Conservation (phyloP, 345 rosid species). For the Citrus inodora region DNA sequence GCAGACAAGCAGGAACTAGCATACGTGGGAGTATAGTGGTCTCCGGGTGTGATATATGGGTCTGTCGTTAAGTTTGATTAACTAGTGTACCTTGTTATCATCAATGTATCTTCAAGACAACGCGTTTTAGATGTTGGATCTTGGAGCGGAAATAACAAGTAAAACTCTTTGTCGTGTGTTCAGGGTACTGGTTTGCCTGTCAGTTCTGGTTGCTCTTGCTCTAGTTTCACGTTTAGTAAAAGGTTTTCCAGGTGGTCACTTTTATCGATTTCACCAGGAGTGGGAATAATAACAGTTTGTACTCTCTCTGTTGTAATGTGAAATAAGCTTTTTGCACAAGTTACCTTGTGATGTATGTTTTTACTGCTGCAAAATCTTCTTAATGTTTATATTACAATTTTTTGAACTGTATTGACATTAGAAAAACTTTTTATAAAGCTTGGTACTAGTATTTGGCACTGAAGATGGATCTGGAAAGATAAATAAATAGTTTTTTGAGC, state of each 20-base stretch:
- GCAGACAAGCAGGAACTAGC: conserved; percentile 21
- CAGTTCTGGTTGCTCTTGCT: conserved; percentile 4
- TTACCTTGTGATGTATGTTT: background rate
- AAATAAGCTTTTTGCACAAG: conserved; percentile 9
- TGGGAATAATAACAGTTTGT: background rate
- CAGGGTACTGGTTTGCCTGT: background rate
- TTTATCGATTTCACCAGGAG: conserved; percentile 28
- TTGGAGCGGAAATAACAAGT: conserved; percentile 31
- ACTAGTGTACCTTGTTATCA: background rate
- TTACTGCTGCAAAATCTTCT: background rate
- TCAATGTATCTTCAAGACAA: conserved; percentile 38
- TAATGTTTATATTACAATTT: background rate
- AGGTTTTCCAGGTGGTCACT: conserved; percentile 19
- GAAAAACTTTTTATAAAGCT: background rate
- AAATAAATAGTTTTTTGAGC: background rate
- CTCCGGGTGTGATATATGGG: conserved; percentile 20
- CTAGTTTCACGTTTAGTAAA: conserved; percentile 2
- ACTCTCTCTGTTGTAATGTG: background rate
- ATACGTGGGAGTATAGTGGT: conserved; percentile 11
- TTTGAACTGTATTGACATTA: background rate
- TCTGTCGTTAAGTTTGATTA: background rate
- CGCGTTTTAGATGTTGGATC: conserved; percentile 55
- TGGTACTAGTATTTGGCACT: background rate
- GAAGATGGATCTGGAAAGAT: background rate
- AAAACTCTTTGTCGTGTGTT: background rate